Percentiles rank a stretch among this genome's conserved stretches.
phyloP scores from a whole-genome alignment of 768 basidiomycete genomes.

The Agrocybe pediades region DNA sequence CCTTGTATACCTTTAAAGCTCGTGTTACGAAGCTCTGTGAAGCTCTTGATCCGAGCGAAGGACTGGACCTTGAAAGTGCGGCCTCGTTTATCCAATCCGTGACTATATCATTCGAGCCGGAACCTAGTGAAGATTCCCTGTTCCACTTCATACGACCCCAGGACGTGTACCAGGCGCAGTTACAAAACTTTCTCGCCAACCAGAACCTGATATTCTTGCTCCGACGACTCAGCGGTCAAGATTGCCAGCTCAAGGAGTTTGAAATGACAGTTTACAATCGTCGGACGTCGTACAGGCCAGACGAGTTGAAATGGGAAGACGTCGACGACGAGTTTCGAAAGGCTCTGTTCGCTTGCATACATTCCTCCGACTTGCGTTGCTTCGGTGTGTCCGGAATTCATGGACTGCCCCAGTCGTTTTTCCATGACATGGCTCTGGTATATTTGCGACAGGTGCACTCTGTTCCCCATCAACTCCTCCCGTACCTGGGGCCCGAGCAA shows the following conservation, averaged over 20 bases:
- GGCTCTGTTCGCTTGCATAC: background rate
- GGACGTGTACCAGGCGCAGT: background rate
- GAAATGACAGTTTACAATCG: background rate
- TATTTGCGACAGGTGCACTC: constrained; percentile 2
- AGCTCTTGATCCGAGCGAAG: background rate
- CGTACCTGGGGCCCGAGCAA: background rate
- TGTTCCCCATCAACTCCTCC: constrained; percentile 1
- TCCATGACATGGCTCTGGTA: background rate
- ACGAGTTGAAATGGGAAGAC: constrained; percentile 1
- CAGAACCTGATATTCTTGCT: background rate
- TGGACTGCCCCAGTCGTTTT: background rate
- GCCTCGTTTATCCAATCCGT: background rate
- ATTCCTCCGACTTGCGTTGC: background rate
- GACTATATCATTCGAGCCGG: background rate
- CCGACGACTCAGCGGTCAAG: background rate
- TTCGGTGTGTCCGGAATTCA: constrained; percentile 3
- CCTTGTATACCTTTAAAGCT: background rate
- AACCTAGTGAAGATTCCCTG: background rate
- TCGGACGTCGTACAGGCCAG: background rate
- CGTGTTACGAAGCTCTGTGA: background rate
- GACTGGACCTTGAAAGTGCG: background rate
- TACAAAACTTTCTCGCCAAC: background rate
- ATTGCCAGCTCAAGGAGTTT: background rate
- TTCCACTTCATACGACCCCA: background rate
- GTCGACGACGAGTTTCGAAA: background rate